phyloP scores from a whole-genome alignment of 257 asterid genomes.

The Solanum sitiens region DNA sequence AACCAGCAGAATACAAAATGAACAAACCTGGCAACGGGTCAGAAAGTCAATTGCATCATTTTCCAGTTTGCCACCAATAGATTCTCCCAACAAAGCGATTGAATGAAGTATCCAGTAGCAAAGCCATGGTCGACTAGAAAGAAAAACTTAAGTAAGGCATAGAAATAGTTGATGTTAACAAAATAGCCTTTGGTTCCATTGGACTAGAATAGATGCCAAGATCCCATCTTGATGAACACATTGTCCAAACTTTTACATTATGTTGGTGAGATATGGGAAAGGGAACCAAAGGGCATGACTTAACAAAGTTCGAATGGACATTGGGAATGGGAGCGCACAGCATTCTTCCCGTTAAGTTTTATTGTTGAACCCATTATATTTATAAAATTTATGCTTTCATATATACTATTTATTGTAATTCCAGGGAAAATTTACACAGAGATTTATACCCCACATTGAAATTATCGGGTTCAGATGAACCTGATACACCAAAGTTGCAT shows the following conservation, averaged over 20 bases:
- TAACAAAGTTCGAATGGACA: not conserved
- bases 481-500: not conserved
- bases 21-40: conserved; percentile 62
- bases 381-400: not conserved
- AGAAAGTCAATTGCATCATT: conserved; percentile 57
- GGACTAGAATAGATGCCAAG: not conserved
- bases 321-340: not conserved
- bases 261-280: not conserved
- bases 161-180: not conserved
- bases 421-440: not conserved
- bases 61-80: conserved; percentile 48
- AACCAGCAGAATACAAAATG: not conserved
- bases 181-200: not conserved
- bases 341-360: not conserved
- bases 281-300: not conserved
- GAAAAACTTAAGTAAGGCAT: not conserved
- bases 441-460: not conserved
- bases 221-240: not conserved
- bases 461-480: not conserved
- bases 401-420: not conserved
- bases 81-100: conserved; percentile 71
- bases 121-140: conserved; percentile 89
- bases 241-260: not conserved
- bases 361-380: not conserved
- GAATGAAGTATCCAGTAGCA: conserved; percentile 95